Conservation (phyloP, 495 filamentous ascomycete genomes). For the Tuber brumale region DNA sequence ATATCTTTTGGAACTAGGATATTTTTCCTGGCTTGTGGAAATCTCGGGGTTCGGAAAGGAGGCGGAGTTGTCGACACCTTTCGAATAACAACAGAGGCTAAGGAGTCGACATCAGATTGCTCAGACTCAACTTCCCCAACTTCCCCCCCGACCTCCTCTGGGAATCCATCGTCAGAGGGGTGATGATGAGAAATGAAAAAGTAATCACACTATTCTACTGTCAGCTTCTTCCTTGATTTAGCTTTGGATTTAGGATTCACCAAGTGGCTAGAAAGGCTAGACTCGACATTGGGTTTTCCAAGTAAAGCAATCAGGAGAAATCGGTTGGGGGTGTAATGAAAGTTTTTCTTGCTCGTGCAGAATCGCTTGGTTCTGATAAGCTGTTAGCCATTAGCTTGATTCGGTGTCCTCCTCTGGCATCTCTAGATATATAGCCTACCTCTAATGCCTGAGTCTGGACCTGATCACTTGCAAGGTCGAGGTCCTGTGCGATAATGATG, state of each 20-base stretch:
- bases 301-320: conserved; percentile 78
- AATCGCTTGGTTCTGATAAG: conserved; percentile 74
- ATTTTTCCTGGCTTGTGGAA: conserved; percentile 35
- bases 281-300: conserved; percentile 45
- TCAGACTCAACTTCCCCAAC: conserved; percentile 42
- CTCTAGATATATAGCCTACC: conserved; percentile 42
- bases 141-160: conserved; percentile 64
- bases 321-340: conserved; percentile 65
- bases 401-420: background rate
- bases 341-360: conserved; percentile 57
- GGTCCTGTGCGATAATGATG: conserved; percentile 71
- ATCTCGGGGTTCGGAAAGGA: conserved; percentile 41
- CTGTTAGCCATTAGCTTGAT: conserved; percentile 43
- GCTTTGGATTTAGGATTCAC: conserved; percentile 35
- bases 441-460: conserved; percentile 86
- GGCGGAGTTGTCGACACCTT: conserved; percentile 39
- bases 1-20: conserved; percentile 18
- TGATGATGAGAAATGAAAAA: conserved; percentile 88
- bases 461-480: conserved; percentile 60
- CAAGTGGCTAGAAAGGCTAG: conserved; percentile 44
- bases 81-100: conserved; percentile 43
- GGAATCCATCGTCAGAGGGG: conserved; percentile 61
- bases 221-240: conserved; percentile 45
- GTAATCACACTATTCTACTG: conserved; percentile 64
- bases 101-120: conserved; percentile 41